These are phyloP conservation scores for Melaleuca quinquenervia DNA, from an alignment of 345 rosid species.

Conservation along the genomic window DNA sequence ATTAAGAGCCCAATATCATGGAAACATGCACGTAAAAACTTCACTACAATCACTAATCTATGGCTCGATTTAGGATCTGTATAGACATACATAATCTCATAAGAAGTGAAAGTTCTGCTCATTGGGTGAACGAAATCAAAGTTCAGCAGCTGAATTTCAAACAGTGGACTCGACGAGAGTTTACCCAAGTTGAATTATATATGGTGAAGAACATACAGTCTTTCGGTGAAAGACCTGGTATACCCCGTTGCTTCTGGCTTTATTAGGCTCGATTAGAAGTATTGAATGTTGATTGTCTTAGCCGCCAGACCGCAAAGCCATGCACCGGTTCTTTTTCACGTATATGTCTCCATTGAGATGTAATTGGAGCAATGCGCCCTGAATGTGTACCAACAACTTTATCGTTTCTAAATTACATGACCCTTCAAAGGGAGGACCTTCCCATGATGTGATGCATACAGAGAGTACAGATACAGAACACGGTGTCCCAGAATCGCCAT, in stretches of 20 bases:
- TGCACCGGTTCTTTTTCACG: not conserved
- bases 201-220: too few relatives aligned
- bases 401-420: not conserved
- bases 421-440: not conserved
- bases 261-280: not conserved
- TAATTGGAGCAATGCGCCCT: accelerated
- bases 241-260: not conserved
- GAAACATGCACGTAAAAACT: not conserved
- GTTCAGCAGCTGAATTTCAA: not conserved
- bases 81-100: not conserved
- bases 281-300: not conserved
- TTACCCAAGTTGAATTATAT: not conserved
- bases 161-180: not conserved
- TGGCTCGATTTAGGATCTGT: not conserved
- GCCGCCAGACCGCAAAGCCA: not conserved
- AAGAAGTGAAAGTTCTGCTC: not conserved
- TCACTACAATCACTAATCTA: not conserved
- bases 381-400: not conserved
- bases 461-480: not conserved
- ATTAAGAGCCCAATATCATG: not conserved
- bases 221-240: not conserved
- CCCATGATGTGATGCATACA: not conserved
- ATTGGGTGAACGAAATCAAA: not conserved
- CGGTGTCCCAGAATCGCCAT: not conserved
- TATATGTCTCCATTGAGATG: not conserved